A percentile compares a stretch with the other conserved stretches of the same genome.
Conservation (phyloP, 495 filamentous ascomycete genomes). For the Darksidea phi region DNA sequence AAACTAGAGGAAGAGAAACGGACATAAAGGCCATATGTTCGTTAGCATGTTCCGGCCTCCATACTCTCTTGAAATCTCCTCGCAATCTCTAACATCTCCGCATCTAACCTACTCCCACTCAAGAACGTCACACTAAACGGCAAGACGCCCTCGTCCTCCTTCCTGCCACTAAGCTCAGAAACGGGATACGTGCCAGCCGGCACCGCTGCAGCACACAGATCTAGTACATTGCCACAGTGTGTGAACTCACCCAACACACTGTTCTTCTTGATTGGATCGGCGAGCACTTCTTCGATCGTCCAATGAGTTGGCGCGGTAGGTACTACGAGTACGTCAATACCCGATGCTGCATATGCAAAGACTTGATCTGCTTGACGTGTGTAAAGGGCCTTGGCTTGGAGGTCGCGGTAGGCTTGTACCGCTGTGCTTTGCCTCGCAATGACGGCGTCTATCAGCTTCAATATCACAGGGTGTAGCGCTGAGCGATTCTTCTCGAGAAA, state of each 20-base stretch:
- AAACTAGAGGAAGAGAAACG: neutral
- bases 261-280: slow-evolving; percentile 57
- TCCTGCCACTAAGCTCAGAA: slow-evolving; percentile 33
- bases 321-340: slow-evolving; percentile 60
- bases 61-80: slow-evolving; percentile 50
- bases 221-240: slow-evolving; percentile 64
- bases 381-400: slow-evolving; percentile 50
- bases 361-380: slow-evolving; percentile 50
- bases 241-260: slow-evolving; percentile 59
- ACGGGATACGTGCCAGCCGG: slow-evolving; percentile 52
- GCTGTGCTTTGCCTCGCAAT: slow-evolving; percentile 50
- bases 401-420: slow-evolving; percentile 56
- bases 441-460: slow-evolving; percentile 51
- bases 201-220: slow-evolving; percentile 61
- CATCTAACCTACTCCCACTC: slow-evolving; percentile 56
- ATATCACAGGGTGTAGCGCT: slow-evolving; percentile 57
- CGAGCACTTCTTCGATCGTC: slow-evolving; percentile 56
- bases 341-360: slow-evolving; percentile 47
- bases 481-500: slow-evolving; percentile 45
- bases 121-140: slow-evolving; percentile 67
- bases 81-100: slow-evolving; percentile 56
- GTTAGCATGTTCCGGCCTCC: neutral
- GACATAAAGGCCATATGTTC: neutral
- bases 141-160: slow-evolving; percentile 43
- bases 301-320: slow-evolving; percentile 61